phyloP scores from a whole-genome alignment of 257 asterid species.

The Solanum clarkiae region DNA sequence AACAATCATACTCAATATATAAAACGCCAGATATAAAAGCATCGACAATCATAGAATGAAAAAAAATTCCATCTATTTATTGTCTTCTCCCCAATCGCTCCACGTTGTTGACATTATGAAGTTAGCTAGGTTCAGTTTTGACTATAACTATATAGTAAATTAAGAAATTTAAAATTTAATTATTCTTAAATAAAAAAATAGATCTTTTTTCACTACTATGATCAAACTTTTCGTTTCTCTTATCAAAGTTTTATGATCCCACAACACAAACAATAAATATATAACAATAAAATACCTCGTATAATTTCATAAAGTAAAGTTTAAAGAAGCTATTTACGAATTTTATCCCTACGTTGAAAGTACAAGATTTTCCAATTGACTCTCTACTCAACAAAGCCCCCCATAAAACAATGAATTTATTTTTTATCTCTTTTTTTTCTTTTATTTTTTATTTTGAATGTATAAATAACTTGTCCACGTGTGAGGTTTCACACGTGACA shows the following conservation, averaged over 20 bases:
- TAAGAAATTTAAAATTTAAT: not conserved
- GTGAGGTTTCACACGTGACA: not conserved
- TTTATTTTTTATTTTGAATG: not conserved
- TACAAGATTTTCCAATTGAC: not conserved
- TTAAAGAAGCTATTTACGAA: not conserved
- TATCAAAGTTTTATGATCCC: not conserved
- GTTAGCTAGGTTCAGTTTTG: not conserved
- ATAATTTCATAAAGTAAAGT: not conserved
- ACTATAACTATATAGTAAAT: not conserved
- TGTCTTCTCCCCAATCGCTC: not conserved
- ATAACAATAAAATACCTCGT: not conserved
- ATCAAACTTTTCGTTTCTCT: not conserved
- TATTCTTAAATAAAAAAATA: not conserved
- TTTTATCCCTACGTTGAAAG: too few species aligned
- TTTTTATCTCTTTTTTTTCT: not conserved
- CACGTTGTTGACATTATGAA: not conserved
- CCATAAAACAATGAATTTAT: not conserved
- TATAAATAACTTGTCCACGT: not conserved
- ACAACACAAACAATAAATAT: too few species aligned
- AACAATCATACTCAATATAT: not conserved
- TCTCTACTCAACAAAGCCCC: not conserved
- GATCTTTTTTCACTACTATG: not conserved
- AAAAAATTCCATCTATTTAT: not conserved
- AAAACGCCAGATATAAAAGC: not conserved
- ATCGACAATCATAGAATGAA: not conserved